These are phyloP conservation scores for Aspergillus affinis DNA, from an alignment of 495 filamentous ascomycete genomes.

Conservation along the genomic window DNA sequence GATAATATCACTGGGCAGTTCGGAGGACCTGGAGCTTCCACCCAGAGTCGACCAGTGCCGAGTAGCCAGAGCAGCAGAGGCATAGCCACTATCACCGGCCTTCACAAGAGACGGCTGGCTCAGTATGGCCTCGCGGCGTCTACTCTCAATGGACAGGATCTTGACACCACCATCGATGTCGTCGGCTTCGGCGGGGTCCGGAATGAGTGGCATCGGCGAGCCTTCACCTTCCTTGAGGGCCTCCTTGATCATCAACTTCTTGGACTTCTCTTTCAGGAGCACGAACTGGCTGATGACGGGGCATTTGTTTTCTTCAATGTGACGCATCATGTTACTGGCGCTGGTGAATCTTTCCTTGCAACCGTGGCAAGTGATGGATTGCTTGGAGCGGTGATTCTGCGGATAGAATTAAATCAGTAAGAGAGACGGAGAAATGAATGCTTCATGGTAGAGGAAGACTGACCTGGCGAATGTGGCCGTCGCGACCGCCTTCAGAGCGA, in stretches of 20 bases:
- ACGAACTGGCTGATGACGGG: conserved; percentile 22
- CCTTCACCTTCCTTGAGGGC: conserved; percentile 19
- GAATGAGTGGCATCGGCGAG: conserved; percentile 1
- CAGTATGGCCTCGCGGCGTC: conserved; percentile 18
- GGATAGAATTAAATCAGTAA: neutral
- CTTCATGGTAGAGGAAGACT: conserved; percentile 13
- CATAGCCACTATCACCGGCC: neutral
- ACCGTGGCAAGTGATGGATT: conserved; percentile 45
- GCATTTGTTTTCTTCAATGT: conserved; percentile 53
- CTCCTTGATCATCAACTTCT: conserved; percentile 37
- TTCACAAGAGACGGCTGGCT: conserved; percentile 16
- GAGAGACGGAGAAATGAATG: too few relatives aligned
- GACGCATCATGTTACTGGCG: conserved; percentile 46
- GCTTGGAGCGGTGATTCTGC: conserved; percentile 43
- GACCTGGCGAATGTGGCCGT: conserved; percentile 47
- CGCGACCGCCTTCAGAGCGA: conserved; percentile 42
- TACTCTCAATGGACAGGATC: neutral
- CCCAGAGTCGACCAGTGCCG: conserved; percentile 22
- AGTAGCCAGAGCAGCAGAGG: conserved; percentile 6
- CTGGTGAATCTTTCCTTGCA: conserved; percentile 44
- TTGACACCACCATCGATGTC: conserved; percentile 18
- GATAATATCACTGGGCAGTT: too few relatives aligned
- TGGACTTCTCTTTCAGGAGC: conserved; percentile 37
- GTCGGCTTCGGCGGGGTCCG: neutral
- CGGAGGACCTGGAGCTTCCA: neutral